These are phyloP conservation scores for Leccinum sublutescens DNA, from an alignment of 768 basidiomycete species.

Conservation along the genomic window DNA sequence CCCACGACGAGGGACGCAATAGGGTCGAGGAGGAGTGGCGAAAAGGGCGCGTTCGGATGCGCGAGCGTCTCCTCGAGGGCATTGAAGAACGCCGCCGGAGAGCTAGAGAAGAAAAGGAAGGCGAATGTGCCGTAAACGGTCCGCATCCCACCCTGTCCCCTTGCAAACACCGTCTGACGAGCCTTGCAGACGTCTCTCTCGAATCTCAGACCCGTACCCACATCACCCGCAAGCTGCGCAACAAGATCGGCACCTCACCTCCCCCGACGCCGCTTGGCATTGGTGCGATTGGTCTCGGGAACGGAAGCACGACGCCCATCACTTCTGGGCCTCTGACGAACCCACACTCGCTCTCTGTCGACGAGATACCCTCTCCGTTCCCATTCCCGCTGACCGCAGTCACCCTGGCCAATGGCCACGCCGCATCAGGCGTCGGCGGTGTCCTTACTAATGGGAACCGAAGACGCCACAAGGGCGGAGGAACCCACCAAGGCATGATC, in stretches of 20 bases:
- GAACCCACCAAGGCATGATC: slow-evolving; percentile 53
- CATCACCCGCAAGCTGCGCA: too few relatives aligned
- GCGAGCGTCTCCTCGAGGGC: slow-evolving; percentile 77
- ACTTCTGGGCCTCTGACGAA: too few relatives aligned
- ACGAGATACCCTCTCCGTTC: too few relatives aligned
- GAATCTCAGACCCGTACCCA: slow-evolving; percentile 50
- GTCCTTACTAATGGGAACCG: slow-evolving; percentile 39
- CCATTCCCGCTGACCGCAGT: slow-evolving; percentile 53
- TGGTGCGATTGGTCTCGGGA: too few relatives aligned
- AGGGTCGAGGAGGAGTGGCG: slow-evolving; percentile 83
- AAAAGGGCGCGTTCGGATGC: slow-evolving; percentile 68
- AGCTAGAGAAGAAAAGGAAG: slow-evolving; percentile 86
- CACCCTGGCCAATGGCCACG: slow-evolving; percentile 37
- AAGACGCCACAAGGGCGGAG: slow-evolving; percentile 53
- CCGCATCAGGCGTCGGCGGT: slow-evolving; percentile 34
- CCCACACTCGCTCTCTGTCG: too few relatives aligned
- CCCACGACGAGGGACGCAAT: slow-evolving; percentile 76
- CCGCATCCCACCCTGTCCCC: too few relatives aligned
- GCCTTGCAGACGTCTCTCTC: slow-evolving; percentile 57
- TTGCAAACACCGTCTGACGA: slow-evolving; percentile 2
- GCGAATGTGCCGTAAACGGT: slow-evolving; percentile 78
- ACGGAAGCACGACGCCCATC: too few relatives aligned
- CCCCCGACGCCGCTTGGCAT: too few relatives aligned
- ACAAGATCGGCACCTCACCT: too few relatives aligned
- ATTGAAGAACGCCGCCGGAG: slow-evolving; percentile 78